Evolutionary conservation across 257 asterid genomes (phyloP).

Genomic region (Primulina huaijiensis): DNA sequence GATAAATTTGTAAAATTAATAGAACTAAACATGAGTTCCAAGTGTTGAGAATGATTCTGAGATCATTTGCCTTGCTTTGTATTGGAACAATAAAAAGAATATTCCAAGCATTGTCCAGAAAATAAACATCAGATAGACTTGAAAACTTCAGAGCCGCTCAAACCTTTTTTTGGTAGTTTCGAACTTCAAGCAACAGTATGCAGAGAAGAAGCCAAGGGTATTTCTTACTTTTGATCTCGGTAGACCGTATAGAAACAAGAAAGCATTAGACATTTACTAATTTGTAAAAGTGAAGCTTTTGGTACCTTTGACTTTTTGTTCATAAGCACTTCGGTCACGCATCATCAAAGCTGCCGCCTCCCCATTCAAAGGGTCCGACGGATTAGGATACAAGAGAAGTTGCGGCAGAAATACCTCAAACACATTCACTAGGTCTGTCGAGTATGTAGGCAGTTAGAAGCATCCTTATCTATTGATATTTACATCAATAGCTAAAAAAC

Average conservation of each 20-base stretch:
- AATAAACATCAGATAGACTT: not conserved
- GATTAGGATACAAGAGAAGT: slow-evolving; percentile 91
- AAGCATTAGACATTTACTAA: not conserved
- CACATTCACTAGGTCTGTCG: slow-evolving; percentile 83
- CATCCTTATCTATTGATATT: slow-evolving; percentile 7
- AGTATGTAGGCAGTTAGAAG: not conserved
- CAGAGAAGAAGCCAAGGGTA: not conserved
- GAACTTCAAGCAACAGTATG: not conserved
- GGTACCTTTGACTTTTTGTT: slow-evolving; percentile 82
- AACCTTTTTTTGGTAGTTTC: not conserved
- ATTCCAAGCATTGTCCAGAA: not conserved
- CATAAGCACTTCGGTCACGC: slow-evolving; percentile 86
- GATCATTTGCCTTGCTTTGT: not conserved
- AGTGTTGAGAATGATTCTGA: not conserved
- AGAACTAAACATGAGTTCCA: not conserved
- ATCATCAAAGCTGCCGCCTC: slow-evolving; percentile 95
- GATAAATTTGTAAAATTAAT: too few species aligned
- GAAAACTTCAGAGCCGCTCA: not conserved
- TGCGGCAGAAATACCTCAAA: slow-evolving; percentile 96
- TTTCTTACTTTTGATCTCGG: not conserved
- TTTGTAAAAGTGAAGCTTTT: slow-evolving; percentile 14
- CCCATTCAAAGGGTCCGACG: slow-evolving; percentile 91
- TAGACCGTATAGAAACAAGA: not conserved
- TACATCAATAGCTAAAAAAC: not conserved
- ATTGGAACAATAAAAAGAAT: not conserved